phyloP scores from a whole-genome alignment of 352 stramenopile species.

The Phytophthora sansomeana region DNA sequence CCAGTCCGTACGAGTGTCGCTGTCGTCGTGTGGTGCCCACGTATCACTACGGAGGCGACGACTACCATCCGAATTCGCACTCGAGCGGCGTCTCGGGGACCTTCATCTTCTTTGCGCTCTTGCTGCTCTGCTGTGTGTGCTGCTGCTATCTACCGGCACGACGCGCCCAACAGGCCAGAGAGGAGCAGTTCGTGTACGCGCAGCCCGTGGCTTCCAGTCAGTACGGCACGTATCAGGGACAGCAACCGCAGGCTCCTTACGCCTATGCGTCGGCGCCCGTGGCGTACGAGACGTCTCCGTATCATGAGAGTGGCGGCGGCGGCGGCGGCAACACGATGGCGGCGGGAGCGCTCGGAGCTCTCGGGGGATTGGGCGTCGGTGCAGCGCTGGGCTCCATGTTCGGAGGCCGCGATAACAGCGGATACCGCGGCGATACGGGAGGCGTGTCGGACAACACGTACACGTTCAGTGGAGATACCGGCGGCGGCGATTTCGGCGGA shows the following conservation, averaged over 20 bases:
- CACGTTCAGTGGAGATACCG: constrained; percentile 68
- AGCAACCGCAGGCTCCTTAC: constrained; percentile 50
- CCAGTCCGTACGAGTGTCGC: constrained; percentile 67
- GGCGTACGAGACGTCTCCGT: constrained; percentile 32
- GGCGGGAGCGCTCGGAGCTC: constrained; percentile 51
- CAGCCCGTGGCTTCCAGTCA: constrained; percentile 43
- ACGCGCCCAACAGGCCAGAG: constrained; percentile 35
- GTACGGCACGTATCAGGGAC: constrained; percentile 51
- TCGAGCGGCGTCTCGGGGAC: constrained; percentile 39
- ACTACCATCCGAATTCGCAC: constrained; percentile 43
- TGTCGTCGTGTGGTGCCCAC: constrained; percentile 42
- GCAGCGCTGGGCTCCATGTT: constrained; percentile 58
- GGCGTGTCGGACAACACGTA: constrained; percentile 44
- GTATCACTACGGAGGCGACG: constrained; percentile 28
- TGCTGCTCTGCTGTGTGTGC: constrained; percentile 63
- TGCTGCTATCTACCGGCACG: constrained; percentile 54
- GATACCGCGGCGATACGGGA: constrained; percentile 52
- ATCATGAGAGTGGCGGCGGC: constrained; percentile 25
- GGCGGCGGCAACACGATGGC: constrained; percentile 34
- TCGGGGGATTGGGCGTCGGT: constrained; percentile 59
- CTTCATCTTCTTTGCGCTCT: constrained; percentile 48
- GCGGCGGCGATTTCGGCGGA: constrained; percentile 39
- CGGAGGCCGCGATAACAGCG: constrained; percentile 35
- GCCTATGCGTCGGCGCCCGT: constrained; percentile 60
- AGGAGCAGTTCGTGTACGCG: constrained; percentile 45